A percentile compares a stretch with the other conserved stretches of the same genome.
phyloP scores from a whole-genome alignment of 768 basidiomycete genomes.

The Mycena rosella region DNA sequence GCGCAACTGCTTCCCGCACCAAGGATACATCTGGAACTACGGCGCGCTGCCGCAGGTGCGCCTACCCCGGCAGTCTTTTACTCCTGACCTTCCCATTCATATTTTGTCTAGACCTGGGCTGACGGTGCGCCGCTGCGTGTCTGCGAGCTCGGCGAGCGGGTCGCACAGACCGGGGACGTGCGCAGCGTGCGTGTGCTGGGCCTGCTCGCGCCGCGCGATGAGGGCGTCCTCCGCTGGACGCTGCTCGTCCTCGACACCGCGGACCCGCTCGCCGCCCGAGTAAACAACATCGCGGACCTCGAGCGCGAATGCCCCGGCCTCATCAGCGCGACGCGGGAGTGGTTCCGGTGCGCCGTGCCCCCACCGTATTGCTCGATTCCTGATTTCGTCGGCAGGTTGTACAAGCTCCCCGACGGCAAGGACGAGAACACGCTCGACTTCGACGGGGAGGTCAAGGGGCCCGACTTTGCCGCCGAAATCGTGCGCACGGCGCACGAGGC shows the following conservation, averaged over 20 bases:
- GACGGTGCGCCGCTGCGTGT: conserved; percentile 60
- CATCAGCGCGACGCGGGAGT: conserved; percentile 84
- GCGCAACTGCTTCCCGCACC: conserved; percentile 89
- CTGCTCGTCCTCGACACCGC: conserved; percentile 83
- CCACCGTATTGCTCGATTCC: neutral
- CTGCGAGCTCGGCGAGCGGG: conserved; percentile 87
- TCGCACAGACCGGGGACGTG: conserved; percentile 82
- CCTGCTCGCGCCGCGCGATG: conserved; percentile 87
- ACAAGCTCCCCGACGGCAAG: conserved; percentile 80
- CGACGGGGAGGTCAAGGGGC: conserved; percentile 86
- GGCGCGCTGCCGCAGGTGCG: conserved; percentile 82
- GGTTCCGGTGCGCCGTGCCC: conserved; percentile 69
- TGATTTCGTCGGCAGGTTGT: conserved; percentile 48
- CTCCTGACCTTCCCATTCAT: conserved; percentile 19
- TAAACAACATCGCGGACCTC: conserved; percentile 88
- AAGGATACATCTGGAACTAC: conserved; percentile 91
- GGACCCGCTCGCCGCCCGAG: conserved; percentile 80
- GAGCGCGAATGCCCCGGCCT: conserved; percentile 85
- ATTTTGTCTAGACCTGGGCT: conserved; percentile 23
- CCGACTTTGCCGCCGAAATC: conserved; percentile 85
- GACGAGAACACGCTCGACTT: conserved; percentile 85
- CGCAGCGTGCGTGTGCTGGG: conserved; percentile 90
- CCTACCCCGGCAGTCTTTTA: conserved; percentile 29
- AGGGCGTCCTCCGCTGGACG: conserved; percentile 91
- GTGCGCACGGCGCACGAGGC: conserved; percentile 86